These are phyloP conservation scores for Allomyces macrogynus DNA, from an alignment of 192 early-diverging fungal genomes.

Conservation along the genomic window DNA sequence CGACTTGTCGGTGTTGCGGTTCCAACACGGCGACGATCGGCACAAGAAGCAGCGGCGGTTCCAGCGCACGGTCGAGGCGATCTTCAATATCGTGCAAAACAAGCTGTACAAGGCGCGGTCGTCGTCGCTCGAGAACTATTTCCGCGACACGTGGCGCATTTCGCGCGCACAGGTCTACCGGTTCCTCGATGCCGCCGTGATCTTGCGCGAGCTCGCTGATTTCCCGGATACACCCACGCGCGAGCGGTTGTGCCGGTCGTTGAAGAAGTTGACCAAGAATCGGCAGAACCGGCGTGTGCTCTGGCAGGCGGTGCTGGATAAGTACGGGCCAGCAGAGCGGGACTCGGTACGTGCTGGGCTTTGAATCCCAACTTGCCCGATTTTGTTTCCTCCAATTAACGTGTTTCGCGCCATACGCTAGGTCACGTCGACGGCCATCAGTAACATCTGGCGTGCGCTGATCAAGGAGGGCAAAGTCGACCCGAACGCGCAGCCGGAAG, in stretches of 20 bases:
- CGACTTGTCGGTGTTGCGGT: slow-evolving; percentile 15
- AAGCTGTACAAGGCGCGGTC: slow-evolving; percentile 23
- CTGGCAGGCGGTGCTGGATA: too few species aligned
- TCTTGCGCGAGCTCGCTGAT: slow-evolving; percentile 17
- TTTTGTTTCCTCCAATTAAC: too few species aligned
- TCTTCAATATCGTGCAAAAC: slow-evolving; percentile 15
- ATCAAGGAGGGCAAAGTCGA: too few species aligned
- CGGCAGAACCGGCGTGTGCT: too few species aligned
- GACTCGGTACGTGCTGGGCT: too few species aligned
- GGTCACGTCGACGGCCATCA: slow-evolving; percentile 21
- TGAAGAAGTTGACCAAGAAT: too few species aligned
- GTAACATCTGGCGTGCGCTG: slow-evolving; percentile 18
- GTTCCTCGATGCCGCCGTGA: slow-evolving; percentile 23
- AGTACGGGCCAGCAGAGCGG: too few species aligned
- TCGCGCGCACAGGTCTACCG: slow-evolving; percentile 23
- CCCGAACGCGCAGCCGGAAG: slow-evolving; percentile 7
- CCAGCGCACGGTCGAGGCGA: slow-evolving; percentile 16
- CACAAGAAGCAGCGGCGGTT: slow-evolving; percentile 12
- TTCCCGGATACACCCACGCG: slow-evolving; percentile 21
- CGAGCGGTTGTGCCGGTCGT: slow-evolving; percentile 27
- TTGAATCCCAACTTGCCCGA: too few species aligned
- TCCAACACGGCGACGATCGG: slow-evolving; percentile 12
- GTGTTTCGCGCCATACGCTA: neutral
- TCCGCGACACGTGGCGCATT: slow-evolving; percentile 24
- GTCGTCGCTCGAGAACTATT: slow-evolving; percentile 17